Evolutionary conservation across 371 early-diverging fungal genomes (phyloP).

Genomic region (Coemansia linderi): DNA sequence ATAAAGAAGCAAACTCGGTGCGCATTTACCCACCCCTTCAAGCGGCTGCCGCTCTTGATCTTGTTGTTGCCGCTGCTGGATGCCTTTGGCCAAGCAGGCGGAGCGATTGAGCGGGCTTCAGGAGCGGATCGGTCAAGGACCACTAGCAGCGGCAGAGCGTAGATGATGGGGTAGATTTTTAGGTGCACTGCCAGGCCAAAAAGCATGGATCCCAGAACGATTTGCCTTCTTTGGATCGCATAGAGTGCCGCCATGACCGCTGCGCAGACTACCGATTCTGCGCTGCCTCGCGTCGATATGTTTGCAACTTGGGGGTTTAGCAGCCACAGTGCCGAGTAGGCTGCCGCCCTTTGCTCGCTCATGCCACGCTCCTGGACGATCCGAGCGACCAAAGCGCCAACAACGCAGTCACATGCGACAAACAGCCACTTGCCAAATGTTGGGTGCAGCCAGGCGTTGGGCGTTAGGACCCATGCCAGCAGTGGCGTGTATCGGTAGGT

Average conservation of each 20-base stretch:
- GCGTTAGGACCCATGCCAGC: slow-evolving; percentile 80
- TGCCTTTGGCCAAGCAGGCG: background rate
- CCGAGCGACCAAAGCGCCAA: slow-evolving; percentile 67
- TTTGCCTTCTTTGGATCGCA: slow-evolving; percentile 60
- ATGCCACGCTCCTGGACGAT: slow-evolving; percentile 20
- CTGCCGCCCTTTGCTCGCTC: slow-evolving; percentile 56
- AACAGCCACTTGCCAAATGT: slow-evolving; percentile 92
- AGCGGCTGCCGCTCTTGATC: background rate
- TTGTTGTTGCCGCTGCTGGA: background rate
- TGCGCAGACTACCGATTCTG: slow-evolving; percentile 81
- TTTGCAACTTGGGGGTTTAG: slow-evolving; percentile 94
- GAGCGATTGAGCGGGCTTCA: background rate
- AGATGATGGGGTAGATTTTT: slow-evolving; percentile 95
- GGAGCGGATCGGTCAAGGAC: slow-evolving; percentile 21
- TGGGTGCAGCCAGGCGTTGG: slow-evolving; percentile 70
- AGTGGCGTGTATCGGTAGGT: slow-evolving; percentile 97
- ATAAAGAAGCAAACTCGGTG: slow-evolving; percentile 70
- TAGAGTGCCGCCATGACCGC: slow-evolving; percentile 78
- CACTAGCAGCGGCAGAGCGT: slow-evolving; percentile 74
- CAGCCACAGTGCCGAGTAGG: slow-evolving; percentile 68
- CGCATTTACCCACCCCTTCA: slow-evolving; percentile 26
- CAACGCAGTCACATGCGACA: slow-evolving; percentile 72
- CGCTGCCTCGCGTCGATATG: slow-evolving; percentile 94
- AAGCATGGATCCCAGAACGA: slow-evolving; percentile 64
- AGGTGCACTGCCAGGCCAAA: slow-evolving; percentile 95